phyloP scores from a whole-genome alignment of 148 eudicot genomes.

The Nyssa sinensis region DNA sequence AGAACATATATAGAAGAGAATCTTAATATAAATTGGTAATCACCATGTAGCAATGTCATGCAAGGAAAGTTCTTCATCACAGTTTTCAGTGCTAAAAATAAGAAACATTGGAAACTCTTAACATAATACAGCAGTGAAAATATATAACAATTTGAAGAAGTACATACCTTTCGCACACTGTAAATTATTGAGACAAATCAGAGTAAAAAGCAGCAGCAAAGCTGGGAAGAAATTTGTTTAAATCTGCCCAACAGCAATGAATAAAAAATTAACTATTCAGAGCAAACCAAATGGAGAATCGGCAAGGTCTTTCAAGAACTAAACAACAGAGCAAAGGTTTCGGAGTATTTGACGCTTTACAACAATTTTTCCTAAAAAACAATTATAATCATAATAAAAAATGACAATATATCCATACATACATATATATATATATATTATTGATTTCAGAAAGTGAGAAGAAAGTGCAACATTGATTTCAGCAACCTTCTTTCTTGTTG shows the following conservation, averaged over 20 bases:
- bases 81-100: background rate
- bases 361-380: background rate
- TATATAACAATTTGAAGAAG: background rate
- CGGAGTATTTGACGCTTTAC: background rate
- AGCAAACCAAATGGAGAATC: too few relatives aligned
- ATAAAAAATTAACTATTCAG: too few relatives aligned
- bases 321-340: background rate
- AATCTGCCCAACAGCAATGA: background rate
- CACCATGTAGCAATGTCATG: too few relatives aligned
- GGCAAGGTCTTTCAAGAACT: background rate
- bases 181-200: background rate
- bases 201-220: background rate
- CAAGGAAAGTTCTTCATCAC: background rate
- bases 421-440: background rate
- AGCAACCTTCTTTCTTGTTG: slow-evolving; percentile 11
- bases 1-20: too few relatives aligned
- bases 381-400: background rate
- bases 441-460: background rate
- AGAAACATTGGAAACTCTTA: background rate
- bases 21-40: too few relatives aligned
- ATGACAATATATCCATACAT: background rate
- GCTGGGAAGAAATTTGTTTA: background rate
- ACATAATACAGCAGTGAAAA: background rate
- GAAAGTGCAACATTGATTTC: slow-evolving; percentile 27
- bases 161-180: background rate